Evolutionary conservation across 805 yeast genomes (phyloP), one percentile per base, ranked within the genome.

Genomic region (Kluyveromyces starmeri): DNA sequence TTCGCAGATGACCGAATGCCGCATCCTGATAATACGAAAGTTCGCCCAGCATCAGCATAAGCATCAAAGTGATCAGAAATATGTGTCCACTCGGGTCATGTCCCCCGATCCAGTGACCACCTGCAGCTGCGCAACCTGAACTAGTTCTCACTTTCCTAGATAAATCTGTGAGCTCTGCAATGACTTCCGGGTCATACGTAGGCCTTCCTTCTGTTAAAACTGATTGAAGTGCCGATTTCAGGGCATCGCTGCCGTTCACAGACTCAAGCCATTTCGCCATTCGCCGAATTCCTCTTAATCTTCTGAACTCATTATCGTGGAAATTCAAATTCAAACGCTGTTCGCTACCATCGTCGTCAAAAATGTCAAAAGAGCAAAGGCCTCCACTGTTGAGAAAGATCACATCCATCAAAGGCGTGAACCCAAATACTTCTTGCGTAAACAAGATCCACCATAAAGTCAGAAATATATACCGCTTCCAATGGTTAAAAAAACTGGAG

Each of bases 21-120:
- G 20, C 26, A 15, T 20, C 11, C 19, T 30, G 23, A 20, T 30
- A 30, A 6, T 16, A 15, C n/a, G 33, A 30, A 16, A 51, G 51
- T 51, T 88, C 96, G 37, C 75, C 74, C 50, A 82, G 64, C 43
- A 89, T 50, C 37, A 81, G 71, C 58, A 53, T 52, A 4, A 50
- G 39, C 61, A 57, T 55, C 22, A 53, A 20, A 5, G 58, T 55
- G 8, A 89, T 61, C 27, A 92, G 55, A 47, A 88, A 92, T 1
- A 84, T 79, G 53, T 92, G 98, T 0, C 98, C 98, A 41, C 89
- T 79, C 4, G 97, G 95, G 61, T 92, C 98, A 52, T 85, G 95
- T 0, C 98, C 98, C 1, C 95, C 85, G 6, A 45, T 41, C 92
- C 89, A 82, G 11, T 48, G 38, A 0, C 97, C 80, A 33, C 77